A percentile compares a stretch with the other conserved stretches of the same genome.
Conservation (phyloP, 2,329 filamentous ascomycete species). For the Colletotrichum sansevieriae region DNA sequence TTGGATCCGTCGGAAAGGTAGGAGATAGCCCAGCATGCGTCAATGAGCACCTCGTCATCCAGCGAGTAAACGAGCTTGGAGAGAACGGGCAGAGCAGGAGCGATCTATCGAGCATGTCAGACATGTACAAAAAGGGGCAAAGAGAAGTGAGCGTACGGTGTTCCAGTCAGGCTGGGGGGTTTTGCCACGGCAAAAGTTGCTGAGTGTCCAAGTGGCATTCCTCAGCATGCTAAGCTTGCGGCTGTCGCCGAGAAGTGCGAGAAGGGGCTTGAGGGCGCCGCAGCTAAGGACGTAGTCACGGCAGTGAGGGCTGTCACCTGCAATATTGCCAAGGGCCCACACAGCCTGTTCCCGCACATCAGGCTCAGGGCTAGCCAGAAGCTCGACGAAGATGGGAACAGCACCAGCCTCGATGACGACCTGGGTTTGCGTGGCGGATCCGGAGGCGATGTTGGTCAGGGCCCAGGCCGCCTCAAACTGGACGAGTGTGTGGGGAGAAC, state of each 20-base stretch:
- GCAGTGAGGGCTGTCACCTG: slow-evolving; percentile 97
- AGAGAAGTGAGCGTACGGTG: slow-evolving; percentile 74
- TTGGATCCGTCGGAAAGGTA: slow-evolving; percentile 98
- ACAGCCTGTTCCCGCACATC: slow-evolving; percentile 98
- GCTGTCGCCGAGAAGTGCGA: slow-evolving; percentile 93
- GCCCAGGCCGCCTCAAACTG: slow-evolving; percentile 99
- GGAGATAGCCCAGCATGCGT: slow-evolving; percentile 99
- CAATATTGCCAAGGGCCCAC: slow-evolving; percentile 98
- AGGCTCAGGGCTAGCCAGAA: slow-evolving; percentile 94
- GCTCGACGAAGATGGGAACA: slow-evolving; percentile 97
- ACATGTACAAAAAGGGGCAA: background rate
- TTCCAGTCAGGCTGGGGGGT: slow-evolving; percentile 98
- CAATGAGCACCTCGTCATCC: slow-evolving; percentile 97
- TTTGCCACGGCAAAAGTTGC: slow-evolving; percentile 99
- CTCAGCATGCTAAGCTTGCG: slow-evolving; percentile 99
- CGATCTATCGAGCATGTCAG: slow-evolving; percentile 71
- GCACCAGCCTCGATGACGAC: slow-evolving; percentile 98
- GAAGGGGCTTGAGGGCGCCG: slow-evolving; percentile 90
- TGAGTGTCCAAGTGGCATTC: slow-evolving; percentile 98
- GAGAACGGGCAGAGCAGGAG: slow-evolving; percentile 92
- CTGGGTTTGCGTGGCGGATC: slow-evolving; percentile 96
- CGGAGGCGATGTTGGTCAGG: slow-evolving; percentile 98
- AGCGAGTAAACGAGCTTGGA: slow-evolving; percentile 98
- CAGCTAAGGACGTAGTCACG: slow-evolving; percentile 95
- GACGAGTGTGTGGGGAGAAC: slow-evolving; percentile 96